These are phyloP conservation scores for Catunica adiposa DNA, from an alignment of 2,329 filamentous ascomycete species.

Conservation along the genomic window DNA sequence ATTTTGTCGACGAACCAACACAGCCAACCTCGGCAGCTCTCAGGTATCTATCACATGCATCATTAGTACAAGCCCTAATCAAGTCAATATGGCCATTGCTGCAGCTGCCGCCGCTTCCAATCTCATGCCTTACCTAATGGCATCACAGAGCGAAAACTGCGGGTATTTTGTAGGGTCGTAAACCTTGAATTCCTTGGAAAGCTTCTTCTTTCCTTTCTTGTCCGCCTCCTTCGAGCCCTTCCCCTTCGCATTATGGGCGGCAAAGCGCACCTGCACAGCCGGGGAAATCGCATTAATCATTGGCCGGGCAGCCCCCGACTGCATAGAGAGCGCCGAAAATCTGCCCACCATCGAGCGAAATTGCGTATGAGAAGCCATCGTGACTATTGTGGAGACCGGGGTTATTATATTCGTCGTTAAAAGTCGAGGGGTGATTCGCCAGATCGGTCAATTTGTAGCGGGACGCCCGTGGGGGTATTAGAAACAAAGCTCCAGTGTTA, in stretches of 20 bases:
- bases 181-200: constrained; percentile 47
- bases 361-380: neutral
- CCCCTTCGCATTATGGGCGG: constrained; percentile 14
- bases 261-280: constrained; percentile 13
- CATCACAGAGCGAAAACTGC: constrained; percentile 73
- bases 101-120: constrained; percentile 18
- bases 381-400: neutral
- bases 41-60: constrained; percentile 27
- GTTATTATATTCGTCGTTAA: too few relatives aligned
- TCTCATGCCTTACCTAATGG: constrained; percentile 62
- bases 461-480: too few relatives aligned
- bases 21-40: constrained; percentile 83
- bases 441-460: neutral
- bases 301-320: neutral
- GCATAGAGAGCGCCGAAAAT: constrained; percentile 2
- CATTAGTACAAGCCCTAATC: constrained; percentile 1
- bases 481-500: neutral
- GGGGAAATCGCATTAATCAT: neutral
- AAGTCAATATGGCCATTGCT: too few relatives aligned
- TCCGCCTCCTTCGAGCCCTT: constrained; percentile 9
- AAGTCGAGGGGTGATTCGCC: too few relatives aligned
- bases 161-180: constrained; percentile 47
- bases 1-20: constrained; percentile 57
- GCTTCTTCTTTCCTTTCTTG: constrained; percentile 40
- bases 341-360: neutral